Conservation (phyloP, 768 basidiomycete genomes). For the Pleurotus tuoliensis region DNA sequence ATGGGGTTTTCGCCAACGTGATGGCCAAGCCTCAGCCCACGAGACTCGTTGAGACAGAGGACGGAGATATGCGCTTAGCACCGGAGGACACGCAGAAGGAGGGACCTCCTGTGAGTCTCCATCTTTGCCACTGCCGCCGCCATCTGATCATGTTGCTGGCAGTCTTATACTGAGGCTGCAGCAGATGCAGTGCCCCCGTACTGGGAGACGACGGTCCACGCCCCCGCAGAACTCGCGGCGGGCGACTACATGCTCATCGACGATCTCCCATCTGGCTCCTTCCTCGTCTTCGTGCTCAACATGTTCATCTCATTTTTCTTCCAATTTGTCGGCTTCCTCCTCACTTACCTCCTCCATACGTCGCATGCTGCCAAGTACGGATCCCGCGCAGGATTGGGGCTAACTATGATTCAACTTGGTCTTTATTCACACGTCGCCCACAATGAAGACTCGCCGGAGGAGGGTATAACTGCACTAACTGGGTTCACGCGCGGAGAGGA, state of each 20-base stretch:
- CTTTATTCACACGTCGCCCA: constrained; percentile 56
- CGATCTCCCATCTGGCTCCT: constrained; percentile 81
- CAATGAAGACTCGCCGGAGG: constrained; percentile 20
- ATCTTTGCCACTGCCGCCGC: not conserved
- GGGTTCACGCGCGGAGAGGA: constrained; percentile 13
- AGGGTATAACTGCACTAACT: not conserved
- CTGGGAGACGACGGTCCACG: constrained; percentile 94
- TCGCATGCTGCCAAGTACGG: constrained; percentile 94
- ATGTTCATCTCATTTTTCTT: constrained; percentile 90
- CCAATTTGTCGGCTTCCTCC: constrained; percentile 90
- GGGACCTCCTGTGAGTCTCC: constrained; percentile 77
- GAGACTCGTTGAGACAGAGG: constrained; percentile 40
- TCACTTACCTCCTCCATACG: constrained; percentile 90
- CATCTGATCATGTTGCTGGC: not conserved
- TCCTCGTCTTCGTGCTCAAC: constrained; percentile 71
- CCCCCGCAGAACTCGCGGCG: constrained; percentile 52
- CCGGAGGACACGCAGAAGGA: constrained; percentile 83
- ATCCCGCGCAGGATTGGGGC: constrained; percentile 90
- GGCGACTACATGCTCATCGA: constrained; percentile 76
- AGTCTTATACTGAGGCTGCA: constrained; percentile 87
- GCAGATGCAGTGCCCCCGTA: constrained; percentile 91
- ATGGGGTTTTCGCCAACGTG: constrained; percentile 95
- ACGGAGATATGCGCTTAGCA: constrained; percentile 58
- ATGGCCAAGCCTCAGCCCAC: constrained; percentile 75
- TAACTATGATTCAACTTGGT: constrained; percentile 92